Evolutionary conservation across 2,329 filamentous ascomycete species (phyloP), one percentile per base, ranked within the genome.

Genomic region (Paecilomyces formosus): DNA sequence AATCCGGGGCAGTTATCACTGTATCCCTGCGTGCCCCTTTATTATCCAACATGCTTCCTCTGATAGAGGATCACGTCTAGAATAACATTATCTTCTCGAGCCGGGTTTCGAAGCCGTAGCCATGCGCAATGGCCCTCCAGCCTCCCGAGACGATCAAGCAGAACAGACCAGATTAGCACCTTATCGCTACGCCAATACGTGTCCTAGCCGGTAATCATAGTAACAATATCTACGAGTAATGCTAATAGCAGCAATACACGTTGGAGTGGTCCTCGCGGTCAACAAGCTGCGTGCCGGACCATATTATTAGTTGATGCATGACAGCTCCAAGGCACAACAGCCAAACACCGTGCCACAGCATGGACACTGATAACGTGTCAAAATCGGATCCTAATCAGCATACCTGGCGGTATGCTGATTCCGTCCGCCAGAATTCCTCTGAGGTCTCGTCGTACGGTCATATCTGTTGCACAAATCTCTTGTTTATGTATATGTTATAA

Each of bases 1-100:
- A 52, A 52, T 52, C 50, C 50, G 50, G 50, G 50, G 50, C 50
- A 52, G 50, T 52, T 52, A 52, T 52, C 50, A 28, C n/a, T 45
- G 15, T 26, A 52, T 52, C 50, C 50, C 50, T 52, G 50, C 26
- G 22, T 52, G 22, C 50, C 50, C 50, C 50, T 52, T 52, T 52
- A 52, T 52, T 52, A 26, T 52, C 28, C 21, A 52, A 24, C 22
- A 52, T 52, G 15, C 21, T 28, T 52, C 11, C 15, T n/a, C n/a
- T 21, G 50, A 45, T 45, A 45, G 39, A 45, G 39, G 39, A 45
- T 52, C 26, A 52, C 15, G 24, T 52, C 15, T 52, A 52, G n/a
- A 52, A 4, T 6, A 52, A 26, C n/a, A 18, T 45, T n/a, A 22
- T 24, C 50, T 21, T n/a, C 21, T 13, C 5, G 22, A 11, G 50